Evolutionary conservation across 2,329 filamentous ascomycete genomes (phyloP).

Genomic region (Rhynchosporium graminicola): DNA sequence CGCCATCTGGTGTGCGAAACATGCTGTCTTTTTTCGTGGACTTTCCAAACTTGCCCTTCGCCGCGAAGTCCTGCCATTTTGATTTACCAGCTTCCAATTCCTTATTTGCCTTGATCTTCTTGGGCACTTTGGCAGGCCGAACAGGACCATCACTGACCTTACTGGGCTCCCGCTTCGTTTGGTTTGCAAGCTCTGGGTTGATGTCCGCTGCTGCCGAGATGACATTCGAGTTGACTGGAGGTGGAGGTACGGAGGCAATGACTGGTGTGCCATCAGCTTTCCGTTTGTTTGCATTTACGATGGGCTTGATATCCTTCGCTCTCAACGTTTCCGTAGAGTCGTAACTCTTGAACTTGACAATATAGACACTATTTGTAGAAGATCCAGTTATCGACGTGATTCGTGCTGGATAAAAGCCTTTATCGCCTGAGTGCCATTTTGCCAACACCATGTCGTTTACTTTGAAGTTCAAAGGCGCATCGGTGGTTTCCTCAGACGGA

Average conservation of each 20-base stretch:
- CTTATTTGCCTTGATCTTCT: constrained; percentile 89
- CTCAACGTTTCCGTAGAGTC: constrained; percentile 79
- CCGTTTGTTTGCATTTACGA: constrained; percentile 73
- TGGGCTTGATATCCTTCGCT: constrained; percentile 79
- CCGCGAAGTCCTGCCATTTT: constrained; percentile 93
- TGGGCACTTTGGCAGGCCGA: constrained; percentile 69
- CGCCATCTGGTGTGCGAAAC: constrained; percentile 88
- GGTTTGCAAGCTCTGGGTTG: constrained; percentile 63
- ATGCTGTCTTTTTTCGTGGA: constrained; percentile 85
- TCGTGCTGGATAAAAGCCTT: constrained; percentile 84
- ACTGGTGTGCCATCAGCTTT: constrained; percentile 78
- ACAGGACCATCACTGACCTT: constrained; percentile 61
- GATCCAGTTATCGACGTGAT: constrained; percentile 95
- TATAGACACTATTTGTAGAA: constrained; percentile 85
- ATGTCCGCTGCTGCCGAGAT: constrained; percentile 51
- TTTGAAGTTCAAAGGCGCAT: constrained; percentile 63
- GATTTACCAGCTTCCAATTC: constrained; percentile 87
- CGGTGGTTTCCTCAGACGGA: constrained; percentile 50
- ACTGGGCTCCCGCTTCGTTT: constrained; percentile 63
- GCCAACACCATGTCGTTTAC: constrained; percentile 90
- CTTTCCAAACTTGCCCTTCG: constrained; percentile 72
- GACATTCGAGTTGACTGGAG: constrained; percentile 44
- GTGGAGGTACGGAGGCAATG: constrained; percentile 45
- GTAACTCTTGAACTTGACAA: constrained; percentile 94
- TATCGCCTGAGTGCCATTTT: constrained; percentile 88